These are phyloP conservation scores for Curvularia spicifera DNA, from an alignment of 2,329 filamentous ascomycete genomes.

Conservation along the genomic window DNA sequence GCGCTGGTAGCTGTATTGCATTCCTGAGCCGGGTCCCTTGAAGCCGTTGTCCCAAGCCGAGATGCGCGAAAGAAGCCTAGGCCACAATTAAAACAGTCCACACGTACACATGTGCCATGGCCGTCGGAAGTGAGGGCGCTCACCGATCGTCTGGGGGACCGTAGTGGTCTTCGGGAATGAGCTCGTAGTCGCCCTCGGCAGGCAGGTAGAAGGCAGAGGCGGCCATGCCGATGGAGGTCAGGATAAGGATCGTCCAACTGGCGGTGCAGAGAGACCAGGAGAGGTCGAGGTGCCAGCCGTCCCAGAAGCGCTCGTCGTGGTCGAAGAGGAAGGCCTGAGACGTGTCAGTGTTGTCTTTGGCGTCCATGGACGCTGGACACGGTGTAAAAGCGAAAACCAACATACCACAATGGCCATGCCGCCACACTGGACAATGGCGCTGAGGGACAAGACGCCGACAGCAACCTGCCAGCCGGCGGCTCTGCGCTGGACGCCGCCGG, in stretches of 20 bases:
- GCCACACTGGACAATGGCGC: slow-evolving; percentile 73
- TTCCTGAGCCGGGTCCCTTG: slow-evolving; percentile 27
- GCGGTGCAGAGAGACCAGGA: slow-evolving; percentile 75
- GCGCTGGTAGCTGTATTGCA: slow-evolving; percentile 30
- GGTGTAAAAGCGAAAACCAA: slow-evolving; percentile 8
- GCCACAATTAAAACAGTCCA: slow-evolving; percentile 27
- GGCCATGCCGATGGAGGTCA: slow-evolving; percentile 65
- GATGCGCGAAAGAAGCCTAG: slow-evolving; percentile 44
- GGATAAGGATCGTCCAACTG: slow-evolving; percentile 62
- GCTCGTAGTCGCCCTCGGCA: slow-evolving; percentile 84
- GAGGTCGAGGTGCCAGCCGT: slow-evolving; percentile 80
- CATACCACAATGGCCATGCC: slow-evolving; percentile 83
- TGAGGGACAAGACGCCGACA: slow-evolving; percentile 67
- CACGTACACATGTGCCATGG: slow-evolving; percentile 1
- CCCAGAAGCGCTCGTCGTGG: slow-evolving; percentile 80
- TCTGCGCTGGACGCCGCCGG: slow-evolving; percentile 78
- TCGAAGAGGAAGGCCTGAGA: slow-evolving; percentile 80
- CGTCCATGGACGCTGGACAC: background rate
- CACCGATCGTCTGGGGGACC: slow-evolving; percentile 46
- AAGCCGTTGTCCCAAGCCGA: slow-evolving; percentile 46
- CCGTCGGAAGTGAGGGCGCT: slow-evolving; percentile 16
- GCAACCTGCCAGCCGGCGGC: slow-evolving; percentile 84
- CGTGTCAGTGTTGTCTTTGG: slow-evolving; percentile 14
- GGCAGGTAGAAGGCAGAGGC: slow-evolving; percentile 74
- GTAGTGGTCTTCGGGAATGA: slow-evolving; percentile 59